These are phyloP conservation scores for Curvularia verruculosa DNA, from an alignment of 2,329 filamentous ascomycete species.

Conservation along the genomic window DNA sequence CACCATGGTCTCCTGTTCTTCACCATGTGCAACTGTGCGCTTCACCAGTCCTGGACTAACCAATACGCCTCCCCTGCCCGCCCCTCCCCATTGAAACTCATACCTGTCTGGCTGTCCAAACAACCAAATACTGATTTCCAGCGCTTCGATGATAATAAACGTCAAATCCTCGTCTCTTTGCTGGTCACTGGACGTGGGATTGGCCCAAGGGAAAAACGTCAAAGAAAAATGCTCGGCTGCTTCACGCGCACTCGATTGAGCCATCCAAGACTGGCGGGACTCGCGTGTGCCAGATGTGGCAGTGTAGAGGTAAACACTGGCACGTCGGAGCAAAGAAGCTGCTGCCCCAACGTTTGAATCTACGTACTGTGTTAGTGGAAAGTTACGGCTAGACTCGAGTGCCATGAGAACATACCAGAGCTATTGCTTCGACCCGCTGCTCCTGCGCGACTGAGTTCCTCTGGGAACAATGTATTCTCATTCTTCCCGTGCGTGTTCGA, in stretches of 20 bases:
- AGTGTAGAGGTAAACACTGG: constrained; percentile 36
- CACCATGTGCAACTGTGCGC: constrained; percentile 10
- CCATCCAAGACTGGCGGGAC: constrained; percentile 8
- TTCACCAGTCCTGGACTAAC: constrained; percentile 32
- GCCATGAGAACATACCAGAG: constrained; percentile 4
- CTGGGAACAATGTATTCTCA: constrained; percentile 31
- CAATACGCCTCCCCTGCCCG: constrained; percentile 29
- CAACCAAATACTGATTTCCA: constrained; percentile 40
- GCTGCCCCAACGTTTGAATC: constrained; percentile 20
- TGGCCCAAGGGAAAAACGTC: constrained; percentile 46
- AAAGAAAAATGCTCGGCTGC: constrained; percentile 45
- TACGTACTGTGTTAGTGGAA: constrained; percentile 6
- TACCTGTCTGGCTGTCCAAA: constrained; percentile 35
- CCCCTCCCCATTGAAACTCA: constrained; percentile 37
- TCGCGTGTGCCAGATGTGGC: constrained; percentile 7
- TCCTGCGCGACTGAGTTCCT: constrained; percentile 24
- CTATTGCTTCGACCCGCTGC: not conserved
- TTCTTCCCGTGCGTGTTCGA: constrained; percentile 18
- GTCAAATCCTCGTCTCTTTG: constrained; percentile 40
- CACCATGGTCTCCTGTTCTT: constrained; percentile 6
- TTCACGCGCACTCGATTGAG: constrained; percentile 35
- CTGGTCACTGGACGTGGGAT: constrained; percentile 33
- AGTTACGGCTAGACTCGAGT: not conserved
- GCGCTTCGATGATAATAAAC: constrained; percentile 30
- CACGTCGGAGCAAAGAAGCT: constrained; percentile 35